Base-by-base conservation (phyloP, 2,329 filamentous ascomycete species). In the Apiospora hydei region DNA sequence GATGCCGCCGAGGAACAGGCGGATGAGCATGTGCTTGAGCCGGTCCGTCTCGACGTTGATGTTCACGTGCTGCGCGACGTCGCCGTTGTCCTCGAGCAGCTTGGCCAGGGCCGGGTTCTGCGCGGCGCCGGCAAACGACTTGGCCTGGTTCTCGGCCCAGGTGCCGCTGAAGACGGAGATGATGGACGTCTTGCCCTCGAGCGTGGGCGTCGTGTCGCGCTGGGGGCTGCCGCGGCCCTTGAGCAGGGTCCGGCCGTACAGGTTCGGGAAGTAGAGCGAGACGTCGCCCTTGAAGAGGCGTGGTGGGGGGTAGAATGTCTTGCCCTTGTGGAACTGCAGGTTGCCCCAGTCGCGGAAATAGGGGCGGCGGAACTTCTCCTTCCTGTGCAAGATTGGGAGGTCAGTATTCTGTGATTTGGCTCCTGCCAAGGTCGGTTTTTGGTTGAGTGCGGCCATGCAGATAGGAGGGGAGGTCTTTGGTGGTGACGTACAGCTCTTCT, bases 281-380 rank as follows among this genome's bases (percentile, higher is more conserved):
- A 91, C 88, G 51, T 97, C 94, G 75, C 88, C 88, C 78, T 91
- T 93, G 87, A 98, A 98, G 68, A 96, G 88, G n/a, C 92, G 88
- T 4, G 93, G 90, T 49, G 96, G 96, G 26, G 94, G 91, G 69
- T 96, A 85, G 84, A 98, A 99, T 34, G 94, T 94, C 83, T 99
- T 99, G 78, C 96, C 96, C 77, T 95, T 90, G 83, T 96, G 92
- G 76, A 92, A 88, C 70, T 88, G 87, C 82, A 98, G 89, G 83
- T 97, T 96, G 73, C 90, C 90, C 93, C 95, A 98, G 87, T 99
- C 96, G 81, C 95, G 93, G 85, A 98, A 99, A 83, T 99, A 99
- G 2, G 96, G 95, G 72, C 94, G 93, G 26, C 92, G 86, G 79
- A 97, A 92, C 81, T 94, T 91, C 76, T 89, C 88, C 64, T 93